Percentiles rank a stretch among this genome's conserved stretches.
phyloP scores from a whole-genome alignment of 352 stramenopile genomes.

The Aphanomyces cochlioides region DNA sequence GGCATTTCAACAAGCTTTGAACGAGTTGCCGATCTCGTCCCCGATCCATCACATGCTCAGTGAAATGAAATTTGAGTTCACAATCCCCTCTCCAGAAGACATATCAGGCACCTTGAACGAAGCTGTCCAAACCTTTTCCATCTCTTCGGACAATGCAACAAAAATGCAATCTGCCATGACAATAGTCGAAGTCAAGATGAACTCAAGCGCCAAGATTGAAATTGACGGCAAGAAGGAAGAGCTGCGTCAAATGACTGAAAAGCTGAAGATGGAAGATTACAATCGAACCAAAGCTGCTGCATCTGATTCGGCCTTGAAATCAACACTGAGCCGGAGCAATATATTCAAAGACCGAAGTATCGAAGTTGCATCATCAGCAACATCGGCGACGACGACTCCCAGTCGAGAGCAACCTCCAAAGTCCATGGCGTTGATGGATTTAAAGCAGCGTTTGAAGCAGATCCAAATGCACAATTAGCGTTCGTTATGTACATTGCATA shows the following conservation, averaged over 20 bases:
- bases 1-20: constrained; percentile 2
- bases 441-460: constrained; percentile 17
- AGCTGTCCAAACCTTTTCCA: background rate
- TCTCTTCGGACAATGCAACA: background rate
- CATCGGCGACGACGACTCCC: background rate
- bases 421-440: constrained; percentile 19
- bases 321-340: background rate
- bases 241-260: background rate
- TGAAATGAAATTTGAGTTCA: constrained; percentile 5
- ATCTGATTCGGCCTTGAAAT: constrained; percentile 8
- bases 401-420: constrained; percentile 1
- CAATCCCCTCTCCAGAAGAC: background rate
- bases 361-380: background rate
- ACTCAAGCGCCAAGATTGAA: background rate
- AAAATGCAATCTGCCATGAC: constrained; percentile 5
- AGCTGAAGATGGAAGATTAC: constrained; percentile 15
- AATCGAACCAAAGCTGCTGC: background rate
- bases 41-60: constrained; percentile 14
- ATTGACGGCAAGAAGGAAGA: constrained; percentile 6
- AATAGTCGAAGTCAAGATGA: constrained; percentile 13
- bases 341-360: constrained; percentile 9
- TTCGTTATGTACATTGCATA: background rate
- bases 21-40: constrained; percentile 23
- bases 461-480: constrained; percentile 13
- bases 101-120: background rate